A percentile compares a stretch with the other conserved stretches of the same genome.
Conservation (phyloP, 2,329 filamentous ascomycete genomes). For the Colletotrichum lindemuthianum region DNA sequence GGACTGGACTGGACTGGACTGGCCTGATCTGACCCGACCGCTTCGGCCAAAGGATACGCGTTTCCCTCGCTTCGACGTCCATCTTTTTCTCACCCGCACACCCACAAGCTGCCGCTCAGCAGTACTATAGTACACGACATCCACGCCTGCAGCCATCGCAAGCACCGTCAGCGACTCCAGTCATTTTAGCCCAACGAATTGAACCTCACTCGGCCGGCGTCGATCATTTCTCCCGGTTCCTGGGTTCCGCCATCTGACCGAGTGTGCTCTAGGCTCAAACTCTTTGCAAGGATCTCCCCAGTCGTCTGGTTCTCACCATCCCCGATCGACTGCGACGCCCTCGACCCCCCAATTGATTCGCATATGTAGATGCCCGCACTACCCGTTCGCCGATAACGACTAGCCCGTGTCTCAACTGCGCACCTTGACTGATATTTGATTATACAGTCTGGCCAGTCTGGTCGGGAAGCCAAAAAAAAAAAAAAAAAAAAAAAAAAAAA, state of each 20-base stretch:
- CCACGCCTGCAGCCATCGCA: slow-evolving; percentile 19
- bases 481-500: no score
- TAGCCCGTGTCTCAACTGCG: slow-evolving; percentile 26
- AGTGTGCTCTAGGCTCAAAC: slow-evolving; percentile 18
- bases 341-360: slow-evolving; percentile 11
- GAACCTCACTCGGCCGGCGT: slow-evolving; percentile 6
- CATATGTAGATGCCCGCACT: slow-evolving; percentile 14
- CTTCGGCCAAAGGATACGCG: no score
- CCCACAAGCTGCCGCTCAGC: not conserved
- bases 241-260: slow-evolving; percentile 18
- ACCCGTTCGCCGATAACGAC: slow-evolving; percentile 18
- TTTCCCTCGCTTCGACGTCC: no score
- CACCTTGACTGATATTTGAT: slow-evolving; percentile 4
- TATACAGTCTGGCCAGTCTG: not conserved
- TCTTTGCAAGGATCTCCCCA: slow-evolving; percentile 24
- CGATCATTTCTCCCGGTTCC: slow-evolving; percentile 21
- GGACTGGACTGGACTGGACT: no score
- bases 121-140: slow-evolving; percentile 6
- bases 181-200: slow-evolving; percentile 15
- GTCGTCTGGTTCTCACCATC: slow-evolving; percentile 5
- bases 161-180: slow-evolving; percentile 20
- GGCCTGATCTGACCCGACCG: no score
- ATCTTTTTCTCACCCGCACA: slow-evolving; percentile 2
- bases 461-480: no score
- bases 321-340: slow-evolving; percentile 1